Percentiles rank a stretch among this genome's conserved stretches.
phyloP scores from a whole-genome alignment of 148 eudicot genomes.

The Diospyros lotus region DNA sequence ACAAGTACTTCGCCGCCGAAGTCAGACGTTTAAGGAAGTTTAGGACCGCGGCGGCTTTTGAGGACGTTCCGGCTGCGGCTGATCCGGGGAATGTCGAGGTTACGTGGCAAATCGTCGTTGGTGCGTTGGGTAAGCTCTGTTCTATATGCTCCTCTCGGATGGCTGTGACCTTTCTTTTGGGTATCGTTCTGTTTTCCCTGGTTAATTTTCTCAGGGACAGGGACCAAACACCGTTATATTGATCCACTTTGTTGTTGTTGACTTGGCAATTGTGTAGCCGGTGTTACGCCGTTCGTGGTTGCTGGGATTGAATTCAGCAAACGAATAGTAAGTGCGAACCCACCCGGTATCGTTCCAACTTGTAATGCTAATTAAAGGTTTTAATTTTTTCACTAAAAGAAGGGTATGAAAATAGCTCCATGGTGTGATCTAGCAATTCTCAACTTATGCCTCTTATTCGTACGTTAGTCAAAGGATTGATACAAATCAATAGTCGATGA shows the following conservation, averaged over 20 bases:
- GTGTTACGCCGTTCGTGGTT: constrained; percentile 75
- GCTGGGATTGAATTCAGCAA: constrained; percentile 90
- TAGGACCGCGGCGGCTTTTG: constrained; percentile 3
- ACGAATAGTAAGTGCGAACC: constrained; percentile 60
- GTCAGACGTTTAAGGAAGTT: background rate
- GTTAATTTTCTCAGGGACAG: background rate
- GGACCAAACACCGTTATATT: background rate
- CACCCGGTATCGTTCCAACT: background rate
- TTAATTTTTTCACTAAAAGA: background rate
- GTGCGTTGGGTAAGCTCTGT: constrained; percentile 46
- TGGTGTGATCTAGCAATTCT: too few species aligned
- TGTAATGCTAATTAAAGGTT: background rate
- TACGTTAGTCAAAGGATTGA: too few species aligned
- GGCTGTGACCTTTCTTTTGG: background rate
- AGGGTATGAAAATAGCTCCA: too few species aligned
- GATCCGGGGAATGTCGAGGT: constrained; percentile 44
- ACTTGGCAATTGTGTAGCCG: constrained; percentile 52
- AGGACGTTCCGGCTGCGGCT: constrained; percentile 25
- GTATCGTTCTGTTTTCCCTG: background rate
- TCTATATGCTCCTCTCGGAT: background rate
- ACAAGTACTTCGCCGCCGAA: background rate
- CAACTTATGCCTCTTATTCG: too few species aligned
- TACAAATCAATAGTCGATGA: too few species aligned
- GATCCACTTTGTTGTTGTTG: too few species aligned
- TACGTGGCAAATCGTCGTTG: constrained; percentile 71